Evolutionary conservation across 805 yeast genomes (phyloP).

Genomic region (Zygosaccharomyces pseudorouxii): DNA sequence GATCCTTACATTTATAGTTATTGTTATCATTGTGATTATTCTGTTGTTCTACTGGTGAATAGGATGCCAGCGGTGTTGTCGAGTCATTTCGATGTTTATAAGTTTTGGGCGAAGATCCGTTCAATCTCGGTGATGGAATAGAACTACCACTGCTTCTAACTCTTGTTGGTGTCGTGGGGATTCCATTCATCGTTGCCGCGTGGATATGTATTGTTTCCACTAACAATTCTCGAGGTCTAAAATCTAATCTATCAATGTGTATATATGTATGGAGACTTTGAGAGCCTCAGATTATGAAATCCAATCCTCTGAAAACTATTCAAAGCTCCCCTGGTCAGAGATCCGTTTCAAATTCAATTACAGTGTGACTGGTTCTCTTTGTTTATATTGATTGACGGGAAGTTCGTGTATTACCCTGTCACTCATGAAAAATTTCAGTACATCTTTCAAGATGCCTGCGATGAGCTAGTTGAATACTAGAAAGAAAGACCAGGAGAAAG

Average conservation of each 20-base stretch:
- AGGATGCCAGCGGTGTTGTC: constrained; percentile 5
- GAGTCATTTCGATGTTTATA: constrained; percentile 13
- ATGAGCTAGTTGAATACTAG: neutral
- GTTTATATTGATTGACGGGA: constrained; percentile 3
- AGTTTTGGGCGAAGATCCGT: constrained; percentile 16
- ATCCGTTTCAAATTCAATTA: neutral
- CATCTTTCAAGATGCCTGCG: constrained; percentile 7
- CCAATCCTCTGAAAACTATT: neutral
- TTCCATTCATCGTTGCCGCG: constrained; percentile 10
- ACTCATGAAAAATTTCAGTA: constrained; percentile 1
- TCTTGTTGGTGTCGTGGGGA: constrained; percentile 21
- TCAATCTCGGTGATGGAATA: constrained; percentile 23
- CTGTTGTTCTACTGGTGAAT: constrained; percentile 3
- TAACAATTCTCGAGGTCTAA: neutral
- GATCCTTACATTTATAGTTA: neutral
- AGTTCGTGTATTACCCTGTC: constrained; percentile 2
- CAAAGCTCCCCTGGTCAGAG: neutral
- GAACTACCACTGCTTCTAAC: constrained; percentile 9
- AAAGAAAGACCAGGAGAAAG: neutral
- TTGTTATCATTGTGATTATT: neutral
- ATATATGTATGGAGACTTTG: neutral
- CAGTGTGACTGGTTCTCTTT: constrained; percentile 2
- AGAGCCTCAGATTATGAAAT: neutral
- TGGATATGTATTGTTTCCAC: constrained; percentile 2
- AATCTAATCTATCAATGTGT: neutral